Percentiles rank a stretch among this genome's conserved stretches.
phyloP scores from a whole-genome alignment of 768 basidiomycete species.

The Hypholoma sublateritium region DNA sequence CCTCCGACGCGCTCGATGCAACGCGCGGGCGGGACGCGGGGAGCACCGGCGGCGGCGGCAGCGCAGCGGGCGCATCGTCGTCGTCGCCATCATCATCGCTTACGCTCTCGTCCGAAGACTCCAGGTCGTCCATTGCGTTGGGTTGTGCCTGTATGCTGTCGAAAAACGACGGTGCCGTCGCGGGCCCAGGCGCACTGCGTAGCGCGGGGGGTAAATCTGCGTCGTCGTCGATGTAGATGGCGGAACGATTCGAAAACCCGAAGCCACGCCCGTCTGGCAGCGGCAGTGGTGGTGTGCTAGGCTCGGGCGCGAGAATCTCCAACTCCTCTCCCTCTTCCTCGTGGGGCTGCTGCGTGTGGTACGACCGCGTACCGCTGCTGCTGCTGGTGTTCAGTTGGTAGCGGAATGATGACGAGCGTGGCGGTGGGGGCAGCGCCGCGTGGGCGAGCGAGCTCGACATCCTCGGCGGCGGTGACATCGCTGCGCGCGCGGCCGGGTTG shows the following conservation, averaged over 20 bases:
- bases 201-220: constrained; percentile 35
- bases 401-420: constrained; percentile 36
- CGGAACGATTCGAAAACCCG: background rate
- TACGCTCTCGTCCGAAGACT: constrained; percentile 49
- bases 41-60: too few relatives aligned
- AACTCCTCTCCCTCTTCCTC: constrained; percentile 6
- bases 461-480: constrained; percentile 61
- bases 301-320: constrained; percentile 42
- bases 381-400: constrained; percentile 12
- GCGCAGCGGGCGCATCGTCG: too few relatives aligned
- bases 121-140: constrained; percentile 74
- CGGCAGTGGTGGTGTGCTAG: constrained; percentile 43
- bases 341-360: background rate
- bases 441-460: constrained; percentile 61
- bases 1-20: constrained; percentile 32
- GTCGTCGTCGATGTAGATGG: background rate
- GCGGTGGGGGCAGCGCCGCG: constrained; percentile 58
- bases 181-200: constrained; percentile 62
- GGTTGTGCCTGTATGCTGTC: constrained; percentile 69
- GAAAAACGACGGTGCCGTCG: constrained; percentile 72
- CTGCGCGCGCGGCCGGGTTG: constrained; percentile 33
- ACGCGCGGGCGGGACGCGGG: constrained; percentile 27
- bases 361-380: background rate
- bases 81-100: constrained; percentile 30
- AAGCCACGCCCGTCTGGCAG: constrained; percentile 26